A percentile compares a stretch with the other conserved stretches of the same genome.
Conservation (phyloP, 257 asterid species). For the Pogostemon cablin region DNA sequence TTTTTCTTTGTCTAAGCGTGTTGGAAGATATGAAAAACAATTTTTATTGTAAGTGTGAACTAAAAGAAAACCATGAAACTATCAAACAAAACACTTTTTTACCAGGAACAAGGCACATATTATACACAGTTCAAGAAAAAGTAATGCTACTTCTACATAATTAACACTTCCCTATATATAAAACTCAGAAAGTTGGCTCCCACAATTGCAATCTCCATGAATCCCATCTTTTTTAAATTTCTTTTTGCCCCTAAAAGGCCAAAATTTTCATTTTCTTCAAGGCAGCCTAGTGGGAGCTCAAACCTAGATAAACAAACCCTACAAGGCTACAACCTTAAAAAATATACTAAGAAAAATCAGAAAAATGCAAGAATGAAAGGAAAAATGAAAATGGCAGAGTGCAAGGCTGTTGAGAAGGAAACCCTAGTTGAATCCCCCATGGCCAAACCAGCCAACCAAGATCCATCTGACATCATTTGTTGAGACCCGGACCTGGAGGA, state of each 20-base stretch:
- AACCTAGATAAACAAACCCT: constrained; percentile 29
- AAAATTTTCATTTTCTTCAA: constrained; percentile 36
- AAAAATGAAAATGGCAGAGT: constrained; percentile 33
- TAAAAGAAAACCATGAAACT: constrained; percentile 7
- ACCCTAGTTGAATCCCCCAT: constrained; percentile 70
- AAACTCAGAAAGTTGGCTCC: constrained; percentile 20
- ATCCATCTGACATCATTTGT: constrained; percentile 64
- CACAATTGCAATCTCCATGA: constrained; percentile 36
- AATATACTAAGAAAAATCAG: constrained; percentile 38
- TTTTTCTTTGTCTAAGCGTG: constrained; percentile 10
- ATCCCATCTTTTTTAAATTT: constrained; percentile 3
- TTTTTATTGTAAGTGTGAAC: constrained; percentile 9
- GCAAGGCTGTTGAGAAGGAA: constrained; percentile 34
- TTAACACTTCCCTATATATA: constrained; percentile 26
- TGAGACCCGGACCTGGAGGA: constrained; percentile 54
- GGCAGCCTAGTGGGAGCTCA: constrained; percentile 36
- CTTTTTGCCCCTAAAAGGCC: constrained; percentile 30
- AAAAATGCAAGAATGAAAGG: constrained; percentile 27
- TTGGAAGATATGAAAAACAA: not conserved
- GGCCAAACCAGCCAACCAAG: constrained; percentile 90
- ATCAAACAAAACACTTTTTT: not conserved
- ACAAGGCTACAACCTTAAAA: constrained; percentile 17
- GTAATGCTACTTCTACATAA: not conserved
- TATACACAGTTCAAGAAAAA: constrained; percentile 42
- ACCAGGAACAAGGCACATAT: constrained; percentile 11